phyloP scores from a whole-genome alignment of 2,329 filamentous ascomycete genomes.

The Fusarium setosum region DNA sequence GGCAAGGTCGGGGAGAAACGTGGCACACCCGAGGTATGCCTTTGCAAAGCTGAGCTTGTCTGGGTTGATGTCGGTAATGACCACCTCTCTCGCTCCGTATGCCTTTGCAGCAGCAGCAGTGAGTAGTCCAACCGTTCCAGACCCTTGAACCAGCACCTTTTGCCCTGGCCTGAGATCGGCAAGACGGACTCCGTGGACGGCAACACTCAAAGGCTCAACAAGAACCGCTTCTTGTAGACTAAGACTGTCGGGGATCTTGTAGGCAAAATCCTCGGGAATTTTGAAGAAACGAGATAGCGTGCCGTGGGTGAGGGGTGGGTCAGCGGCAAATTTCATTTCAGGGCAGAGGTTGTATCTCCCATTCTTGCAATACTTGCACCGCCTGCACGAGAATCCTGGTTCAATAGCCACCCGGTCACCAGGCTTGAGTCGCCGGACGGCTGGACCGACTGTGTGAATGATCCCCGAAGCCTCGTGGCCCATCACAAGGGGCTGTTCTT shows the following conservation, averaged over 20 bases:
- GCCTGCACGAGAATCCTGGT: constrained; percentile 86
- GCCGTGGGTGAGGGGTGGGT: constrained; percentile 84
- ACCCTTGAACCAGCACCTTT: constrained; percentile 86
- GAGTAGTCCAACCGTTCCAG: constrained; percentile 86
- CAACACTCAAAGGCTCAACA: constrained; percentile 87
- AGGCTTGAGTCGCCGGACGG: constrained; percentile 69
- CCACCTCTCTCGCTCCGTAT: constrained; percentile 75
- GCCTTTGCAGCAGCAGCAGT: constrained; percentile 86
- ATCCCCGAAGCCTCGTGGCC: constrained; percentile 78
- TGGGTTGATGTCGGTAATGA: constrained; percentile 32
- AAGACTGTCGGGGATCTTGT: constrained; percentile 82
- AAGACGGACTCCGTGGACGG: constrained; percentile 84
- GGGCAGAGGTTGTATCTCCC: constrained; percentile 92
- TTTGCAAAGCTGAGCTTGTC: constrained; percentile 34
- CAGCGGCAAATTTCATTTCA: constrained; percentile 90
- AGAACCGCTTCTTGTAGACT: constrained; percentile 87
- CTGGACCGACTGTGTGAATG: constrained; percentile 74
- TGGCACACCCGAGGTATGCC: constrained; percentile 12
- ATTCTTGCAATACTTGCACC: constrained; percentile 79
- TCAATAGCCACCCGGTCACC: constrained; percentile 94
- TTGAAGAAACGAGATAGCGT: constrained; percentile 88
- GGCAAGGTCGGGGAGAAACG: neutral
- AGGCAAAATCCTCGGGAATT: constrained; percentile 90
- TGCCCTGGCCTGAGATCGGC: constrained; percentile 78
- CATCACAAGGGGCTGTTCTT: constrained; percentile 83